phyloP scores from a whole-genome alignment of 179 eudicot species.

The Beta corolliflora region DNA sequence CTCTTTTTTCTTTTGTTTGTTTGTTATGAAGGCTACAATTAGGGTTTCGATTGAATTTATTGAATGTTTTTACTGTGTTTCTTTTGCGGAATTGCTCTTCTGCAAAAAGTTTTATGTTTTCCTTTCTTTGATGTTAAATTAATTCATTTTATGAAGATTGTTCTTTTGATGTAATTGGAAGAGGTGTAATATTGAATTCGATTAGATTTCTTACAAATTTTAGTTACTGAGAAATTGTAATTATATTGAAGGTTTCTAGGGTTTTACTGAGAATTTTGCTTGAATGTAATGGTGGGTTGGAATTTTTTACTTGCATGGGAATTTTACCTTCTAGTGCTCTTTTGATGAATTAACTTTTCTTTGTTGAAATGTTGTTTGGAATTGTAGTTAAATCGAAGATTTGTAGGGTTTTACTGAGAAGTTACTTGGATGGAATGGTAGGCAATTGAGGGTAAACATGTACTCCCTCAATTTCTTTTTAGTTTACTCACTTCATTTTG shows the following conservation, averaged over 20 bases:
- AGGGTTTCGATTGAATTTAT: constrained; percentile 16
- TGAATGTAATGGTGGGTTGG: not conserved
- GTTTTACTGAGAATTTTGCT: not conserved
- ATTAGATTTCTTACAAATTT: not conserved
- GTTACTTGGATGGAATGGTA: not conserved
- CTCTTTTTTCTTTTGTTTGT: not conserved
- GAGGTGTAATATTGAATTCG: not conserved
- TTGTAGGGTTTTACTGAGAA: not conserved
- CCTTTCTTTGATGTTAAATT: not conserved
- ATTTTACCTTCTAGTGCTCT: not conserved
- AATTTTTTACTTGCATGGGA: not conserved
- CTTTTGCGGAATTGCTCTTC: not conserved
- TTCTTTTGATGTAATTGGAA: not conserved
- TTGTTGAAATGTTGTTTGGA: not conserved
- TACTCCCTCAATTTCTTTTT: too few species aligned
- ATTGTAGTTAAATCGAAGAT: not conserved
- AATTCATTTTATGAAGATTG: not conserved
- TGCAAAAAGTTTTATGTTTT: not conserved
- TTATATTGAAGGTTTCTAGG: not conserved
- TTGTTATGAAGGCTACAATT: not conserved
- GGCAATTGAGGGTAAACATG: not conserved
- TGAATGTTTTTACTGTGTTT: not conserved
- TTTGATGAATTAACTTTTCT: not conserved
- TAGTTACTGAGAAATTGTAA: not conserved
- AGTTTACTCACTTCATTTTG: too few species aligned